Percentiles rank a stretch among this genome's conserved stretches.
phyloP scores from a whole-genome alignment of 2,329 filamentous ascomycete species.

The Coleophoma cylindrospora region DNA sequence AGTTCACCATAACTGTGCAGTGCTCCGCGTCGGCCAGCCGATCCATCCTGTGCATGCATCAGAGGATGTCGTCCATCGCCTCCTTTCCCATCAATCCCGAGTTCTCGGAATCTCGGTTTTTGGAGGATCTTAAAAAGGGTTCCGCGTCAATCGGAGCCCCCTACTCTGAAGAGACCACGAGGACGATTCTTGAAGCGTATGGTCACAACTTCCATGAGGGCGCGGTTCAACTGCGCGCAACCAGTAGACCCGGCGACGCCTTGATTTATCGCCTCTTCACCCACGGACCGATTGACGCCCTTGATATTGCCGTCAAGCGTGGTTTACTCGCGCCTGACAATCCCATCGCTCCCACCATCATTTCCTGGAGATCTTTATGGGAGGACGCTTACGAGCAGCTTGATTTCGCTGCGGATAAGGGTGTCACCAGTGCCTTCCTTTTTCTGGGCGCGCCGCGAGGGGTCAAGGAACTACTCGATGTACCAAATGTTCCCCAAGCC shows the following conservation, averaged over 20 bases:
- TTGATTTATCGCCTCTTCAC: neutral
- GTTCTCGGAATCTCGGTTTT: neutral
- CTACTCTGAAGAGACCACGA: neutral
- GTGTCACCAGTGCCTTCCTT: neutral
- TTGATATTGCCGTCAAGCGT: neutral
- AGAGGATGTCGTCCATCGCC: neutral
- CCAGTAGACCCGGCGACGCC: neutral
- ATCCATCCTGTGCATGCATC: too few relatives aligned
- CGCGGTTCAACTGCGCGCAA: neutral
- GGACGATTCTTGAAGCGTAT: neutral
- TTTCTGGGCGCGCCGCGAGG: neutral
- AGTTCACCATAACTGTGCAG: too few relatives aligned
- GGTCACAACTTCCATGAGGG: neutral
- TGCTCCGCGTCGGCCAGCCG: too few relatives aligned
- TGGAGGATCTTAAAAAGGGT: neutral
- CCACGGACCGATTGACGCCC: neutral
- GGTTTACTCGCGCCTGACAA: neutral
- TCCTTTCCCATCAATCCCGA: neutral
- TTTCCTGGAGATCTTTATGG: neutral
- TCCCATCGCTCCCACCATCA: neutral
- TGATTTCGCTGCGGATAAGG: neutral
- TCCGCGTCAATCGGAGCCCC: neutral
- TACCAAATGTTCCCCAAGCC: neutral
- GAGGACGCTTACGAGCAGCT: conserved; percentile 1
- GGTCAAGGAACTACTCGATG: neutral